Evolutionary conservation across 192 early-diverging fungal genomes (phyloP), one percentile per base, ranked within the genome.

Genomic region (Podila epigama): DNA sequence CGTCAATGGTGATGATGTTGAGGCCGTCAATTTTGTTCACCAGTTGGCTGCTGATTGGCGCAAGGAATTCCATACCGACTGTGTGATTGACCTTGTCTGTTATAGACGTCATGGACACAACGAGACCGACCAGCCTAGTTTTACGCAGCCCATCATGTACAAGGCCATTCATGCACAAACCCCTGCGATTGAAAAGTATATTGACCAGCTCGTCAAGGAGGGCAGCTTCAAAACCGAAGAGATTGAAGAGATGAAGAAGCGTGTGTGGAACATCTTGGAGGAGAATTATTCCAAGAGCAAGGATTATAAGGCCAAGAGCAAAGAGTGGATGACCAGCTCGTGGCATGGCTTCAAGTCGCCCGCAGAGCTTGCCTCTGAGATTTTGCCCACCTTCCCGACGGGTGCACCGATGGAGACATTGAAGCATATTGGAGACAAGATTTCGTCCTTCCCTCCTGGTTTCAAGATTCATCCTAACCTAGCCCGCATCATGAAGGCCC

Each of bases 91-190:
- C 63, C 88, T 99, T 71, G 94, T 99, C 32, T 95, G 97, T 72
- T 99, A 99, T 89, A 91, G 97, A 62, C 92, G 92, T 77, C 91
- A 99, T 60, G 97, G 97, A 54, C 97, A 99, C 91, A 99, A 99
- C 85, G 97, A 99, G 84, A 95, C 94, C 42, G 97, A 99, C 86
- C 96, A 99, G 83, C 97, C 97, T 51, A 90, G 88, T 75, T 99
- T 99, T 87, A 99, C 97, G 29, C 97, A 99, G 82, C 97, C 97
- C 44, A 89, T 91, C 75, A 98, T 99, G 96, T 98, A 98, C 84
- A 84, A 92, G 81, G 88, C 89, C 61, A 95, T 99, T 83, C 85
- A 87, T 68, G 87, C 90, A 78, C 95, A 97, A 88, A 80, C 70
- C 34, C 92, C 97, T 6, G 93, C 91, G 29, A 79, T 94, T 53